A percentile compares a stretch with the other conserved stretches of the same genome.
phyloP scores from a whole-genome alignment of 2,329 filamentous ascomycete species.

The Penicillium concentricum region DNA sequence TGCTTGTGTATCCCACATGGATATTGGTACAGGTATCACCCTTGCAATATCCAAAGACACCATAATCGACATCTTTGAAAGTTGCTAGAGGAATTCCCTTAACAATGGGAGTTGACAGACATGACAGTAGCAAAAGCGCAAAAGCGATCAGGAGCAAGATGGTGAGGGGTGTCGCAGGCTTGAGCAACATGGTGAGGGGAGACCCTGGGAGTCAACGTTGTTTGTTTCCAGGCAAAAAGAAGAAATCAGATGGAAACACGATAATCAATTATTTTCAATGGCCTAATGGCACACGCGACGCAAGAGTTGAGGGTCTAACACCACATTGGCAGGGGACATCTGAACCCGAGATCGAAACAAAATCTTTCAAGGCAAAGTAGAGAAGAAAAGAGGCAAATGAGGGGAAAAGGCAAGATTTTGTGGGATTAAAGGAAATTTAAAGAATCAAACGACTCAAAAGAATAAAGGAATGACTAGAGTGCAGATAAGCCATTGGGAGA shows the following conservation, averaged over 20 bases:
- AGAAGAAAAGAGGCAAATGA: slow-evolving; percentile 1
- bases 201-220: background rate
- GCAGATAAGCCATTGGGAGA: background rate
- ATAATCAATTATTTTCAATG: background rate
- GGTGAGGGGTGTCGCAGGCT: slow-evolving; percentile 87
- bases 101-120: slow-evolving; percentile 88
- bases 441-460: background rate
- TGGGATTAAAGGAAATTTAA: background rate
- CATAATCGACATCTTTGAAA: slow-evolving; percentile 75
- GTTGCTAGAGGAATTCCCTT: slow-evolving; percentile 78
- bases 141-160: slow-evolving; percentile 84
- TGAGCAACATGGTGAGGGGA: slow-evolving; percentile 63
- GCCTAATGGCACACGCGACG: slow-evolving; percentile 1
- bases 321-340: slow-evolving; percentile 2
- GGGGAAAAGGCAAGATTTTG: slow-evolving; percentile 3
- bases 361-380: background rate
- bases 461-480: slow-evolving; percentile 1
- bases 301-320: background rate
- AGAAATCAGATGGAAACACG: background rate
- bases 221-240: background rate
- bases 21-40: slow-evolving; percentile 65
- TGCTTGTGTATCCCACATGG: slow-evolving; percentile 79
- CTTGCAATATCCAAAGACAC: slow-evolving; percentile 87
- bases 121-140: slow-evolving; percentile 77
- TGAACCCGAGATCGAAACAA: background rate